Evolutionary conservation across 2,329 filamentous ascomycete genomes (phyloP).

Genomic region (Penicillium hordei): DNA sequence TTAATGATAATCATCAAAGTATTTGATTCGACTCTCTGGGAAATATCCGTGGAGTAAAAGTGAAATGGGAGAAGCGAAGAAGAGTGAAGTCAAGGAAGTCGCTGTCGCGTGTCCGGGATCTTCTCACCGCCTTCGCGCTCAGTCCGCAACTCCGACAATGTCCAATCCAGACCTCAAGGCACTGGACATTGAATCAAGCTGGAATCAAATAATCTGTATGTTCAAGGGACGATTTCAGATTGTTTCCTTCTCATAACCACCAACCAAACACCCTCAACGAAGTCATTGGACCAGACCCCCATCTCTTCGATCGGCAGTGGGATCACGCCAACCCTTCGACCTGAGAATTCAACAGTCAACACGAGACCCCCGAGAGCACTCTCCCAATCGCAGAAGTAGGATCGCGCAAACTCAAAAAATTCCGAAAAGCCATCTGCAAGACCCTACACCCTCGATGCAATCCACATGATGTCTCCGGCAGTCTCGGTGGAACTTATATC

Average conservation of each 20-base stretch:
- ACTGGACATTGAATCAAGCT: neutral
- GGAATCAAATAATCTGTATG: neutral
- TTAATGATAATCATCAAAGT: neutral
- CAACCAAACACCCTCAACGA: neutral
- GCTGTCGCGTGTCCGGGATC: neutral
- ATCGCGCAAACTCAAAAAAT: neutral
- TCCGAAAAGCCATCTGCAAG: neutral
- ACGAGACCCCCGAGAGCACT: neutral
- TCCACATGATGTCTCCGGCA: constrained; percentile 19
- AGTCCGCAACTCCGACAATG: constrained; percentile 9
- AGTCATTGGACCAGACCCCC: neutral
- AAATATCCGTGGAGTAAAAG: neutral
- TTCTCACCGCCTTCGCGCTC: constrained; percentile 4
- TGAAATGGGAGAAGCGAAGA: neutral
- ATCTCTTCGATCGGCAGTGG: constrained; percentile 1
- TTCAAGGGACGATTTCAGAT: neutral
- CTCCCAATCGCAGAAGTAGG: neutral
- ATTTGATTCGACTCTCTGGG: too few relatives aligned
- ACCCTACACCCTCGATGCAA: constrained; percentile 1
- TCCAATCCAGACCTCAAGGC: neutral
- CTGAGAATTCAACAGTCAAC: constrained; percentile 2
- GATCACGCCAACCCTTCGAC: constrained; percentile 3
- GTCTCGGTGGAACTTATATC: constrained; percentile 15
- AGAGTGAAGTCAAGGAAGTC: neutral
- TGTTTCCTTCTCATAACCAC: neutral